Conservation (phyloP, 345 rosid species). For the Acer saccharum region DNA sequence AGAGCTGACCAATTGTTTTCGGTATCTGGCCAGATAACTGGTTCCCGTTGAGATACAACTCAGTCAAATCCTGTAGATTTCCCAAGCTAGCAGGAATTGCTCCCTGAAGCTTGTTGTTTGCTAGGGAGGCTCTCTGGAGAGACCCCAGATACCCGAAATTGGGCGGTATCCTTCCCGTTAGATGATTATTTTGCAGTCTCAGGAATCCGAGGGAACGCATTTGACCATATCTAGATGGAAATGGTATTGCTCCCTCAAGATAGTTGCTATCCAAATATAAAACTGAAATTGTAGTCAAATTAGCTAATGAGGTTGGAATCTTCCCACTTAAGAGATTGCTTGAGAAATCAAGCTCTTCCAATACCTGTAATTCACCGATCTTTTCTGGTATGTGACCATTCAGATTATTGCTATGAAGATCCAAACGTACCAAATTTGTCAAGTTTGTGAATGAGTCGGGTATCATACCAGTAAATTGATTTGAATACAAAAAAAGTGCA, state of each 20-base stretch:
- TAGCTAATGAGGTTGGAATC: conserved; percentile 41
- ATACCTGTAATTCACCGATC: conserved; percentile 39
- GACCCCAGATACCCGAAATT: conserved; percentile 37
- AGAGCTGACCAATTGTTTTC: conserved; percentile 39
- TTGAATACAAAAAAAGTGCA: conserved; percentile 41
- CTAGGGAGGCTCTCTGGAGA: conserved; percentile 51
- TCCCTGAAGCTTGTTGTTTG: conserved; percentile 50
- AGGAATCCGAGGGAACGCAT: conserved; percentile 46
- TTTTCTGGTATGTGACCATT: conserved; percentile 41
- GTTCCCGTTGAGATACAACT: conserved; percentile 49
- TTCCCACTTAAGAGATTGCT: conserved; percentile 39
- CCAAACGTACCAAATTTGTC: conserved; percentile 42
- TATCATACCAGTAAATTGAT: conserved; percentile 37
- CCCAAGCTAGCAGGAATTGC: conserved; percentile 49
- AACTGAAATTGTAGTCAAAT: conserved; percentile 38
- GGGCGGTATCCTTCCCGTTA: conserved; percentile 41
- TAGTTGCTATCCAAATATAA: conserved; percentile 44
- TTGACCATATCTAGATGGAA: conserved; percentile 38
- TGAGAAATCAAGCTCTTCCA: conserved; percentile 54
- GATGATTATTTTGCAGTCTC: conserved; percentile 45
- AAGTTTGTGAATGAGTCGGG: conserved; percentile 43
- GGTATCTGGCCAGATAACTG: conserved; percentile 42
- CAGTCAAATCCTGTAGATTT: conserved; percentile 43
- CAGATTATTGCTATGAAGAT: conserved; percentile 45
- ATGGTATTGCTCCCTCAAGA: conserved; percentile 46